Base-by-base conservation (phyloP, 371 early-diverging fungal genomes). In the Rhizopus sp. region DNA sequence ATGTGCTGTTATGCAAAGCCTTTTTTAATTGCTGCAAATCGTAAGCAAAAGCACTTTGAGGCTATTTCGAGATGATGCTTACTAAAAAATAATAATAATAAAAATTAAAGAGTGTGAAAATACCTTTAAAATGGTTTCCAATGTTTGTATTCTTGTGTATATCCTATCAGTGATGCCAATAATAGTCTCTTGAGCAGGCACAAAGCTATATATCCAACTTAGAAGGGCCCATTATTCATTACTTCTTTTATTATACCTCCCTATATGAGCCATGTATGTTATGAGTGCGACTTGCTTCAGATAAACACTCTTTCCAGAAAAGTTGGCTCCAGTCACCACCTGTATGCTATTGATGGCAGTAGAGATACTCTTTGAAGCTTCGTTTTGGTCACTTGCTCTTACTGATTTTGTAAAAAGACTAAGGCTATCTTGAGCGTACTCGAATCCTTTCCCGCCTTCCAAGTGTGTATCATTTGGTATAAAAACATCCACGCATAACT, bases 141-240 rank as follows among this genome's bases (percentile, higher is more conserved):
- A 63, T 5, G 85, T 83, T 44, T 83, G 83, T 15, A 81, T 57
- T 53, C 99, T 82, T 10, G 96, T 85, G 64, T 92, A 93, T n/a
- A 99, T 81, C 49, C 84, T 84, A 63, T 99, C 96, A 0, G 93
- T 90, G 0, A 99, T 73, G 0, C 96, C 95, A 49, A 99, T 73
- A 4, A 60, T 62, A 0, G 96, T 96, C 13, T 71, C 57, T 5
- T 80, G 73, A 0, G 96, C 97, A 7, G 99, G 97, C 4, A 99
- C 95, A 78, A 89, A 98, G 59, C 86, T 80, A 72, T 1, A 17
- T 2, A n/a, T 10, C 17, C 10, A n/a, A 7, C 16, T 42, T 12
- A 15, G 5, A 15, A 15, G 2, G n/a, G 13, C 15, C 8, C 13
- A 6, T 41, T n/a, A 32, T 13, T 10, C 10, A 15, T 5, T 7